Evolutionary conservation across 495 filamentous ascomycete genomes (phyloP), one percentile per base, ranked within the genome.

Genomic region (Neurospora terricola): DNA sequence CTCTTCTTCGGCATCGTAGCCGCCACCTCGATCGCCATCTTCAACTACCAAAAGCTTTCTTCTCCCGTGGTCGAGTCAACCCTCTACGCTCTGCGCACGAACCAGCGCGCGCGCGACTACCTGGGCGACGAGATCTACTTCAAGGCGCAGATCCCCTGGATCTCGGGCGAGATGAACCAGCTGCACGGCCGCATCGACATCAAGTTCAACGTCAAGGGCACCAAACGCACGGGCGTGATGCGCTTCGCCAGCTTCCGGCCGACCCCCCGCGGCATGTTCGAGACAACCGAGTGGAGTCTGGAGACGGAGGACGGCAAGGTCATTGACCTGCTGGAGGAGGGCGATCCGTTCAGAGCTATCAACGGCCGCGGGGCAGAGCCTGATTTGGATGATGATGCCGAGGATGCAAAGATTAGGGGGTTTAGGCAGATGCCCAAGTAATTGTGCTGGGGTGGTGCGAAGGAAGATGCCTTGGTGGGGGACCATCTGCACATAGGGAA

Each of bases 11-110:
- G 85, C 48, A 81, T 90, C 66, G 85, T 95, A 70, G 87, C 87
- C 39, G 84, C 84, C 23, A 90, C 89, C 70, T 89, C 91, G 73
- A 83, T 96, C 43, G 92, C 89, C 59, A 96, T 97, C 80, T 98
- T 99, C 91, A 99, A 99, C 85, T 98, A 99, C 87, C 95, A 99
- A 78, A 97, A 97, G 79, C 87, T 89, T 3, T 93, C 91, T 3
- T 92, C 89, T 21, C 91, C 91, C 71, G 89, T 98, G 14, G 93
- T 97, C 5, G 89, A 87, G 73, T 92, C 91, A 62, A 95, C 93
- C 7, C 87, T 99, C 2, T 99, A 98, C 84, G 91, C 95, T 1
- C 87, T 99, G 59, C 92, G 96, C 71, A 96, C 92, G 14, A 92
- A 91, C 68, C 83, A 87, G 8, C 82, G 84, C 71, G 96, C 94